Conservation (phyloP, 495 filamentous ascomycete genomes). For the Neurospora sp. region DNA sequence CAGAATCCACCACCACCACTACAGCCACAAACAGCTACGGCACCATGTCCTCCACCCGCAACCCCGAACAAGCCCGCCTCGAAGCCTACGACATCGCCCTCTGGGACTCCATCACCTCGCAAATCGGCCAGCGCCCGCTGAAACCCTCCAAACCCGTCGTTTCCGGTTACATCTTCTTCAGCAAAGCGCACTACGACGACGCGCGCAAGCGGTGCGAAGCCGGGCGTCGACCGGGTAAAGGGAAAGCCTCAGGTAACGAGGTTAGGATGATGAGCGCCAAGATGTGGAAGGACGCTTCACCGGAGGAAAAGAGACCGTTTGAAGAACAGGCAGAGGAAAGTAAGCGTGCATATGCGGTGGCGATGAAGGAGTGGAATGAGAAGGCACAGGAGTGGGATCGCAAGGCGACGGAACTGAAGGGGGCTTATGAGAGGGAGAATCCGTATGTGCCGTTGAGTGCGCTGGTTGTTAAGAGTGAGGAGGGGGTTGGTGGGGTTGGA, state of each 20-base stretch:
- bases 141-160: constrained; percentile 58
- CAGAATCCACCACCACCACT: not conserved
- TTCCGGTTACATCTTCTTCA: constrained; percentile 68
- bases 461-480: not conserved
- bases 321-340: constrained; percentile 58
- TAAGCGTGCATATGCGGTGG: constrained; percentile 50
- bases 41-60: constrained; percentile 13
- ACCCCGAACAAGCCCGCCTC: constrained; percentile 44
- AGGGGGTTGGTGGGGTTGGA: not conserved
- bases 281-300: constrained; percentile 75
- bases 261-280: constrained; percentile 71
- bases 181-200: constrained; percentile 68
- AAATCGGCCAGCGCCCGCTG: constrained; percentile 63
- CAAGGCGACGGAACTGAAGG: constrained; percentile 47
- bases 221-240: constrained; percentile 50
- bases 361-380: constrained; percentile 46
- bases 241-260: constrained; percentile 60
- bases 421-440: constrained; percentile 52
- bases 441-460: constrained; percentile 22
- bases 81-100: constrained; percentile 68
- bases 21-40: not conserved
- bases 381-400: constrained; percentile 60
- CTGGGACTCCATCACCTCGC: constrained; percentile 52
- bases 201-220: constrained; percentile 66
- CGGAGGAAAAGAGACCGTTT: constrained; percentile 63